Evolutionary conservation across 768 basidiomycete species (phyloP), one percentile per base, ranked within the genome.

Genomic region (Hysterangium stoloniferum): DNA sequence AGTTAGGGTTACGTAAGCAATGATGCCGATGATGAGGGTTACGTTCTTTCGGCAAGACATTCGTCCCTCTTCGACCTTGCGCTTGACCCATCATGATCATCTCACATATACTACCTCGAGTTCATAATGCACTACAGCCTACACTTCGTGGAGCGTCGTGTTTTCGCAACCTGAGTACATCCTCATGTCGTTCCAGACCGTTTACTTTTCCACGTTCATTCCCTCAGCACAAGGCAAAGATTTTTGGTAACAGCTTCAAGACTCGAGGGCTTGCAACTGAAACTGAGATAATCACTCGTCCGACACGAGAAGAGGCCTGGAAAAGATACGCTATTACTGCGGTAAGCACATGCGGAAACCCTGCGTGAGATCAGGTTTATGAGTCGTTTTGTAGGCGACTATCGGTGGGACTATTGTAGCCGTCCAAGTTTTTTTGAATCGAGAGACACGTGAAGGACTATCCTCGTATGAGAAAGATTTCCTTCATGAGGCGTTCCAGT

Each of bases 401-500:
- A 82, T 90, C 33, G 86, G 80, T 32, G 84, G 83, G 7, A 76
- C 80, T 7, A 73, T 85, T 22, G 66, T 90, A 32, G 69, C 77
- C 3, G 69, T 80, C 22, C 76, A 88, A 56, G 73, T 68, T 2
- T 69, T 84, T 32, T 68, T 92, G 59, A 92, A 92, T 60, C 75
- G 87, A 53, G 86, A 90, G 55, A 90, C 86, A 0, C 73, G 86
- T 34, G 86, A 84, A 37, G 67, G 76, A 4, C 70, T 90, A 24
- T 76, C 79, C 33, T 48, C 63, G 0, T 71, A 72, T 0, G 88
- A 92, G 64, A 79, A 73, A 51, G 76, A 76, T 9, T 78, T 85
- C 59, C 71, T 92, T 4, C 78, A 92, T 58, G 79, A 82, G 33
- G 82, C 76, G 50, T 92, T 90, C 73, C 80, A 78, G 60, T 93